Evolutionary conservation across 345 rosid genomes (phyloP), one percentile per base, ranked within the genome.

Genomic region (Salix exigua): DNA sequence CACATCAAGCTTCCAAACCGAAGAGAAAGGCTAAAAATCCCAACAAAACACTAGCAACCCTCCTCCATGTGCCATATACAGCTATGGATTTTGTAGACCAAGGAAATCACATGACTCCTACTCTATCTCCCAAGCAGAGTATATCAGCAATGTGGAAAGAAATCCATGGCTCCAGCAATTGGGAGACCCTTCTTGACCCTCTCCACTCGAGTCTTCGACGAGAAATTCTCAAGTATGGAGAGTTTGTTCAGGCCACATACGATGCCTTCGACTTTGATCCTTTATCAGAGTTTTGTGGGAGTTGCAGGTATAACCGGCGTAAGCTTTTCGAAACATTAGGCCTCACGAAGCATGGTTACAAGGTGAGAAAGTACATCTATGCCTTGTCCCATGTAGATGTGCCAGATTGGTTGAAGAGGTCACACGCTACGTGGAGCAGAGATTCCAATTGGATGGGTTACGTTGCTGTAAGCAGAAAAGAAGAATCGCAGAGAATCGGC

Each of bases 371-470:
- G 68, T 91, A 89, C 81, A 83, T 91, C 7, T 89, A 89, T 61
- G 91, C 90, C 0, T 88, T 91, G 95, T 91, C 92, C 7, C 89
- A 75, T 66, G 90, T 91, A 0, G 88, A 88, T 46, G 86, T 91
- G 66, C 92, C 92, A 5, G 71, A 79, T 14, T 91, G 92, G 94
- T 75, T 91, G 67, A 83, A 82, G 51, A 83, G 72, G 40, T 78
- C 91, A 0, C 7, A 83, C 40, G 10, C n/a, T 31, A 77, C 82
- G n/a, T 91, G 95, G 95, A 89, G 95, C 83, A 91, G 83, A 75
- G 92, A 91, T 68, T 91, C 95, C 11, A 91, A 89, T 64, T 91
- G 92, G 92, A 89, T 86, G 90, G 95, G 92, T 0, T 85, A 83
- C 46, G 89, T 91, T 0, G 91, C 89, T 0, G 89, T 89, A 10